A percentile compares a stretch with the other conserved stretches of the same genome.
Evolutionary conservation across 1,139 yeast genomes (phyloP).

Genomic region (Candida buenavistaensis): DNA sequence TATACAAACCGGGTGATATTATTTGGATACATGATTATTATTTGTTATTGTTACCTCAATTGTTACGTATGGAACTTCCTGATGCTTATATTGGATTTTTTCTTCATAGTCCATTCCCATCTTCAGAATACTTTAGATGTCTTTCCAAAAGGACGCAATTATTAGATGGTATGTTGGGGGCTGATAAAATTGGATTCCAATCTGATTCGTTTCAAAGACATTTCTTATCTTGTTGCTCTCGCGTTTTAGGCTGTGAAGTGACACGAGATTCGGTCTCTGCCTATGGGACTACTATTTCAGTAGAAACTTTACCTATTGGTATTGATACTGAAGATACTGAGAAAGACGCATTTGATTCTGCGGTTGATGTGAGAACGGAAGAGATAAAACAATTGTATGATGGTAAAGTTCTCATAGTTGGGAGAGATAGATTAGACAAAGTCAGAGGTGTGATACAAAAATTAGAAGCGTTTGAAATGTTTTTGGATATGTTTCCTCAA

Average conservation of each 20-base stretch:
- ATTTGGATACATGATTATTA: constrained; percentile 97
- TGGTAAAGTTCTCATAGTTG: constrained; percentile 75
- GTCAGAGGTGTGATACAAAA: constrained; percentile 85
- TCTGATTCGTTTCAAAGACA: constrained; percentile 85
- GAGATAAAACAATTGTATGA: constrained; percentile 67
- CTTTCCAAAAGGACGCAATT: constrained; percentile 78
- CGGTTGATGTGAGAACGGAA: constrained; percentile 36
- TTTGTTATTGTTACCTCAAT: constrained; percentile 77
- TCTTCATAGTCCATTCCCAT: constrained; percentile 91
- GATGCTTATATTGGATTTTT: constrained; percentile 81
- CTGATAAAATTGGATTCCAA: constrained; percentile 85
- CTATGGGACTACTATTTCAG: constrained; percentile 73
- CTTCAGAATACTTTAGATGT: constrained; percentile 91
- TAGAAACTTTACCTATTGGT: constrained; percentile 81
- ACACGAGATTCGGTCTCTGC: constrained; percentile 61
- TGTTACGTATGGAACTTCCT: constrained; percentile 79
- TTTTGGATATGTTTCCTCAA: constrained; percentile 86
- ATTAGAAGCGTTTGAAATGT: constrained; percentile 76
- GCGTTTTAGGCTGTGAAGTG: constrained; percentile 73
- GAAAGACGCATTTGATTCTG: constrained; percentile 48
- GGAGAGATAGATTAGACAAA: constrained; percentile 77
- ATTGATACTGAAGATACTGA: constrained; percentile 71
- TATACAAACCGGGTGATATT: constrained; percentile 87
- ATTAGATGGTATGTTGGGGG: constrained; percentile 88
- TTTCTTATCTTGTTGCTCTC: constrained; percentile 83